These are phyloP conservation scores for Leishmania guyanensis DNA, from an alignment of 208 protist genomes.

Conservation along the genomic window DNA sequence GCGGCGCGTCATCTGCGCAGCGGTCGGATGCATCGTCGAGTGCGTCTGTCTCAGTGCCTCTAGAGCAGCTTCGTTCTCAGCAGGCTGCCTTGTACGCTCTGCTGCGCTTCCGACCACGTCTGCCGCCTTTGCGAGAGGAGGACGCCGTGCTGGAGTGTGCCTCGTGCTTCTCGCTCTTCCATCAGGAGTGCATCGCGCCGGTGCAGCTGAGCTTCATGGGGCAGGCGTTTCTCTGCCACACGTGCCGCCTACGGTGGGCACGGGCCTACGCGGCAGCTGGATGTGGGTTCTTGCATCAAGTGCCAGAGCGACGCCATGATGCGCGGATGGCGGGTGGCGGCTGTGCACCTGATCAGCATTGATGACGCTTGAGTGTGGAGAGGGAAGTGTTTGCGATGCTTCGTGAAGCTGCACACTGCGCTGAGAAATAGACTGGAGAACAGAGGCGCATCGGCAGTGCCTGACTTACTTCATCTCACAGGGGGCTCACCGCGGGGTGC, in stretches of 20 bases:
- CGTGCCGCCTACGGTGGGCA: conserved; percentile 52
- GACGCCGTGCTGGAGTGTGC: conserved; percentile 81
- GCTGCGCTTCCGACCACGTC: conserved; percentile 21
- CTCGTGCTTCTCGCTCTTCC: conserved; percentile 71
- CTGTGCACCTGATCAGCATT: background rate
- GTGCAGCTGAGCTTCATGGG: conserved; percentile 54
- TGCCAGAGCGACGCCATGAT: background rate
- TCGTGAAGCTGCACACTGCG: background rate
- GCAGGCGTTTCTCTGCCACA: conserved; percentile 73
- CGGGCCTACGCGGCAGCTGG: conserved; percentile 10
- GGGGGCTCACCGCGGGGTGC: background rate
- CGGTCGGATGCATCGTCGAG: background rate
- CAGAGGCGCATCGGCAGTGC: background rate
- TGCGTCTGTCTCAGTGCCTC: background rate
- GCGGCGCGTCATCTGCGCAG: background rate
- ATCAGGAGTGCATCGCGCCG: conserved; percentile 75
- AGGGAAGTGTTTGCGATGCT: background rate
- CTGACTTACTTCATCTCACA: background rate
- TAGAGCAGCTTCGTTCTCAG: conserved; percentile 19
- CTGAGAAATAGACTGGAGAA: background rate
- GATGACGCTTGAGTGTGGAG: background rate
- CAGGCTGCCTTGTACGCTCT: conserved; percentile 22
- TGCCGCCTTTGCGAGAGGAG: conserved; percentile 49
- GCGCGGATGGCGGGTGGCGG: background rate
- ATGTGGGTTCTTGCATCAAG: conserved; percentile 14